phyloP scores from a whole-genome alignment of 352 stramenopile genomes.

The Globisporangium cylindrosporum region DNA sequence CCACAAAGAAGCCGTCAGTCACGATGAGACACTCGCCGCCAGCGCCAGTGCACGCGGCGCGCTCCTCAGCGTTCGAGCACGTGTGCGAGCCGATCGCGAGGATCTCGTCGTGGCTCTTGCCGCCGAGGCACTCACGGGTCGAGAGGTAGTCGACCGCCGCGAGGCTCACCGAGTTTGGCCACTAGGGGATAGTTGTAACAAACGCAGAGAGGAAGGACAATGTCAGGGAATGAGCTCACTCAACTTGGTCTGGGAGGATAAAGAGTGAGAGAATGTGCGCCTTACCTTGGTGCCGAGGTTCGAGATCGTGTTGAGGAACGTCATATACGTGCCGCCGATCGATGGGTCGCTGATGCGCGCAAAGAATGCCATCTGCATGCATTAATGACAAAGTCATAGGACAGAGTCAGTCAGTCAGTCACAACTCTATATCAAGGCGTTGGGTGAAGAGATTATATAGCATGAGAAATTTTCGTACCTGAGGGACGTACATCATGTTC shows the following conservation, averaged over 20 bases:
- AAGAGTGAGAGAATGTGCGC: background rate
- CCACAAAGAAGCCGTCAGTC: conserved; percentile 78
- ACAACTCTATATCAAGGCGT: background rate
- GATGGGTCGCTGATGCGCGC: conserved; percentile 95
- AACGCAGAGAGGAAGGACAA: background rate
- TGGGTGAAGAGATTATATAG: background rate
- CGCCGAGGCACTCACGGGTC: conserved; percentile 70
- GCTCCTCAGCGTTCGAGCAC: conserved; percentile 73
- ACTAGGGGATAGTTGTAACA: conserved; percentile 27
- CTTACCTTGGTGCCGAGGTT: conserved; percentile 95
- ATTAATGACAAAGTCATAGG: background rate
- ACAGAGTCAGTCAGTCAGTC: background rate
- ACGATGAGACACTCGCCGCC: conserved; percentile 76
- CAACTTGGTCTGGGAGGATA: background rate
- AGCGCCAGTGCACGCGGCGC: conserved; percentile 46
- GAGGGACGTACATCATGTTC: conserved; percentile 92
- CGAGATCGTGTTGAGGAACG: conserved; percentile 98
- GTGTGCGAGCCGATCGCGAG: conserved; percentile 73
- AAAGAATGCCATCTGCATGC: conserved; percentile 97
- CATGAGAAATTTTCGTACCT: conserved; percentile 28
- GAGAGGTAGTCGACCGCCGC: conserved; percentile 80
- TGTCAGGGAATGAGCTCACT: background rate
- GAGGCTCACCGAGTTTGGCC: conserved; percentile 85
- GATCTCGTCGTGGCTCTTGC: conserved; percentile 52
- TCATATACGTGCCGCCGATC: conserved; percentile 99